Percentiles rank a stretch among this genome's conserved stretches.
phyloP scores from a whole-genome alignment of 2,329 filamentous ascomycete species.

The Penicillium fuscoglaucum region DNA sequence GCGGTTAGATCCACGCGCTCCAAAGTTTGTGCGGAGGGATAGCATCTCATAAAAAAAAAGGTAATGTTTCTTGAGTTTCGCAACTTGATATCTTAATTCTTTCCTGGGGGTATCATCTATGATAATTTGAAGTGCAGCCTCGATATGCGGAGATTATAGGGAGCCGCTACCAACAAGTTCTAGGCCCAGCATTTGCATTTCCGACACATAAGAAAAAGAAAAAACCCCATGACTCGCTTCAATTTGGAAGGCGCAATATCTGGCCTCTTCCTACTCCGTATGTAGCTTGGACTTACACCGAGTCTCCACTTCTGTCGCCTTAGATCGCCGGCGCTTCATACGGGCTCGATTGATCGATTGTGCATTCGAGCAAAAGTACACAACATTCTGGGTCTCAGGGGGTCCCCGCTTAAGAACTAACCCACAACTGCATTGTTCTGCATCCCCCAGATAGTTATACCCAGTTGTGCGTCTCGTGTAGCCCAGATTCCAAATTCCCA shows the following conservation, averaged over 20 bases:
- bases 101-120: not conserved
- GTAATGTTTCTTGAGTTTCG: not conserved
- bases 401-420: not conserved
- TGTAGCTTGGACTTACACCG: not conserved
- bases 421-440: not conserved
- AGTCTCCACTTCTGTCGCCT: not conserved
- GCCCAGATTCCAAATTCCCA: slow-evolving; percentile 1
- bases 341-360: not conserved
- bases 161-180: not conserved
- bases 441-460: not conserved
- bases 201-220: not conserved
- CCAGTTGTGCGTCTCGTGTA: not conserved
- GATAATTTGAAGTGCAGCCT: not conserved
- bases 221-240: not conserved
- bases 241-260: not conserved
- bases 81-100: not conserved
- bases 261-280: not conserved
- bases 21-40: slow-evolving; percentile 1
- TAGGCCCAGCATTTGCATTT: not conserved
- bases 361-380: not conserved
- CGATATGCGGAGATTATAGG: not conserved
- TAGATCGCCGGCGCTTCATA: not conserved
- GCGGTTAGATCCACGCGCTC: slow-evolving; percentile 26
- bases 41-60: not conserved
- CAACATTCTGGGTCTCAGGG: not conserved